Base-by-base conservation (phyloP, 1,284 basidiomycete species). In the Ceratobasidium sp. region DNA sequence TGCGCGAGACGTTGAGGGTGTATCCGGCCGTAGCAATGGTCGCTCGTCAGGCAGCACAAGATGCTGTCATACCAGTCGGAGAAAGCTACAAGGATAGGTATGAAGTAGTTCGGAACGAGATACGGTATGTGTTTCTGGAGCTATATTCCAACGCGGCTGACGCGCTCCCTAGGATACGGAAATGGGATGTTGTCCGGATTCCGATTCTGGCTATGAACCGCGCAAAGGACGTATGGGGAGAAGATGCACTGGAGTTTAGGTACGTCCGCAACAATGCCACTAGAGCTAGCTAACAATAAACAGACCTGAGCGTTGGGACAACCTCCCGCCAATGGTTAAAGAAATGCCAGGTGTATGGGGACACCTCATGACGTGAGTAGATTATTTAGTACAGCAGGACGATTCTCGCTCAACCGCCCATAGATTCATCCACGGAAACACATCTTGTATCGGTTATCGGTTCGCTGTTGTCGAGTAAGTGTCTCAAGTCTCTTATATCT, bases 31-130 rank as follows among this genome's bases (percentile, higher is more conserved):
- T 81, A 2, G 71, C 79, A 4, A 64, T 74, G 1, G 81, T 82
- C 2, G 56, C 78, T 10, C 80, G 83, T 23, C 76, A 81, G 15
- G 83, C 83, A 0, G 77, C 77, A 1, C 68, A 78, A 44, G 83
- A 84, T 74, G 83, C 83, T 48, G 59, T 81, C 17, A 83, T 87
- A 26, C 86, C 86, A 0, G 73, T 86, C 10, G 79, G 77, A n/a
- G 84, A 82, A 20, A 78, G 88, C 0, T 84, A 87, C 62, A 85
- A 81, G 0, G 89, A 89, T 74, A 82, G 71, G 71, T 81, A 86
- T 5, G 89, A 89, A 0, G 82, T 81, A 1, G 38, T 82, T 17
- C 84, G 84, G 57, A 78, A 87, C 74, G 81, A 81, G 9, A 84
- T 89, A 38, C 64, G 78, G 85, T 87, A 62, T 38, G 83, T 80